Conservation (phyloP, 2,329 filamentous ascomycete genomes). For the Coniochaeta sp. region DNA sequence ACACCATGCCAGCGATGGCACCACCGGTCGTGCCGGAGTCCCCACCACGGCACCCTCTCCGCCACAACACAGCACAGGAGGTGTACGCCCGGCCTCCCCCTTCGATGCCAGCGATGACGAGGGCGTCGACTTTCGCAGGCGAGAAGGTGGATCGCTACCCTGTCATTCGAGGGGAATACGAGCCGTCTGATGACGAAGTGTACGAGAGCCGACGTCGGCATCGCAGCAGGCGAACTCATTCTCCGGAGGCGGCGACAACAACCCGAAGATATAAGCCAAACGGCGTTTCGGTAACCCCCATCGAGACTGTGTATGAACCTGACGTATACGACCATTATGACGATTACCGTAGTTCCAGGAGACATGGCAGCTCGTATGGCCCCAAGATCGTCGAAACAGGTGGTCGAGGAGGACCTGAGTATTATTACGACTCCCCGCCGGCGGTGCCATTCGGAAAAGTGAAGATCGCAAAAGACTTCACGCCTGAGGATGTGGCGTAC, state of each 20-base stretch:
- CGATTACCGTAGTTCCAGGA: background rate
- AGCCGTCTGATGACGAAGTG: background rate
- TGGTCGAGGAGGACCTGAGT: background rate
- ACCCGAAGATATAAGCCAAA: background rate
- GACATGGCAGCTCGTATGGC: background rate
- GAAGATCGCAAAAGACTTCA: background rate
- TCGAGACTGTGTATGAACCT: background rate
- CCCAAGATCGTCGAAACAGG: background rate
- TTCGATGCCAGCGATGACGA: constrained; percentile 3
- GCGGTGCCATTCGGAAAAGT: background rate
- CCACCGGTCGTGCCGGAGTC: constrained; percentile 9
- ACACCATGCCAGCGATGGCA: constrained; percentile 11
- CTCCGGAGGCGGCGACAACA: background rate
- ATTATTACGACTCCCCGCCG: background rate
- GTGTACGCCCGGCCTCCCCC: background rate
- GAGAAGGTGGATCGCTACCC: background rate
- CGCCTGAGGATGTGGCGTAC: background rate
- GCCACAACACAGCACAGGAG: constrained; percentile 13
- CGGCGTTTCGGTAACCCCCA: background rate
- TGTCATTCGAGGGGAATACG: background rate
- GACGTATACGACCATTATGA: background rate
- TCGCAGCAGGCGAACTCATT: background rate
- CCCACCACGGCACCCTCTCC: constrained; percentile 11
- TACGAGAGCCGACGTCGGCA: background rate
- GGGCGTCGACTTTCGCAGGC: background rate